Base-by-base conservation (phyloP, 2,329 filamentous ascomycete species). In the Alternaria hordeiaustralica region DNA sequence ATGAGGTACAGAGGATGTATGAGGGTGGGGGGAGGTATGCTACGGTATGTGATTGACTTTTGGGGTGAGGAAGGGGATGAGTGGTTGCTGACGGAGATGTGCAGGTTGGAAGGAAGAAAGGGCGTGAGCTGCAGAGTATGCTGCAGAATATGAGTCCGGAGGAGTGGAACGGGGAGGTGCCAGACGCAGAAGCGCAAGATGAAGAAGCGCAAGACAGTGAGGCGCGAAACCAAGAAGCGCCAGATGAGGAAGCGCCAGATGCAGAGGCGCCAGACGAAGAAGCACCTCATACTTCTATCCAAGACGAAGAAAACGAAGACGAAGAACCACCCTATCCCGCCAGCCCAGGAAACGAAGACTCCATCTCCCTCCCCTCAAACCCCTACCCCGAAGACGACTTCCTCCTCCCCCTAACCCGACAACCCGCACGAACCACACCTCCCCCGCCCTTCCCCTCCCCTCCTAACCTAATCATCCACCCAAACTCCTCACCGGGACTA, bases 301-400 rank as follows among this genome's bases (percentile, higher is more conserved):
- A 33, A 33, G 3, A 33, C 30, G 30, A 7, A 7, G 30, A 33
- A 15, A n/a, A 30, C 21, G 44, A 33, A 12, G n/a, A 49, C 6
- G 33, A 57, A n/a, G 33, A 30, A 43, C 33, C 45, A 23, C 45
- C 36, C 28, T 21, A 58, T 25, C 15, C 6, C 20, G n/a, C 10
- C 23, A 33, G 26, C 18, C 46, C 11, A 51, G 5, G 15, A 41
- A 58, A 41, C 36, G 33, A 58, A 18, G 12, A 26, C n/a, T 41
- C 36, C 36, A 18, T 41, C 36, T 41, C 36, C 36, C 36, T 33
- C 26, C 21, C 33, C 9, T 55, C 43, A 25, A 57, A 36, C 25
- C 59, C 59, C 45, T 44, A 61, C 36, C 45, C 54, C 12, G 59
- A 61, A 51, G 54, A 57, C 20, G 25, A 61, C 59, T 33, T 44